Conservation (phyloP, 768 basidiomycete species). For the Boletellus sp. region DNA sequence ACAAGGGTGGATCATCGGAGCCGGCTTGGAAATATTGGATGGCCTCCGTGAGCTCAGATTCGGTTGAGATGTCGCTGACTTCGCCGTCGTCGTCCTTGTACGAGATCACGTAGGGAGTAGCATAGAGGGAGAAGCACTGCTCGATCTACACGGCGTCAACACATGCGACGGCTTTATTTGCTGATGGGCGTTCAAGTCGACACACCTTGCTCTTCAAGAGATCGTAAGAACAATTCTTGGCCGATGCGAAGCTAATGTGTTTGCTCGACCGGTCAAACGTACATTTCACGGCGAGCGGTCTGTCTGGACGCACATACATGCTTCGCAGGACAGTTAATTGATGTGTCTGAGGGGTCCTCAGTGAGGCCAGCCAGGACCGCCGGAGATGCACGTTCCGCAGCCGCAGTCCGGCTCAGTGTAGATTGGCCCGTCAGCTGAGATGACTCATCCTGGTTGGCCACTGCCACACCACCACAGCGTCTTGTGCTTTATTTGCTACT, state of each 20-base stretch:
- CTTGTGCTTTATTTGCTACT: not conserved
- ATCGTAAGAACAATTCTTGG: conserved; percentile 75
- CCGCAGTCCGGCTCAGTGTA: not conserved
- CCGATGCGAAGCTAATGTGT: conserved; percentile 75
- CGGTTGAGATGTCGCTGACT: conserved; percentile 60
- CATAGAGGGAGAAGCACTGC: conserved; percentile 74
- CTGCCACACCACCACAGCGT: not conserved
- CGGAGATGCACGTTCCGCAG: conserved; percentile 27
- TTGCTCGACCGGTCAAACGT: conserved; percentile 70
- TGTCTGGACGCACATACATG: conserved; percentile 57
- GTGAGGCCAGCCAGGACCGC: not conserved
- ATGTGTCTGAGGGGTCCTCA: conserved; percentile 3
- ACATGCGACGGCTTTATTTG: not conserved
- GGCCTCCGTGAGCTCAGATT: conserved; percentile 79
- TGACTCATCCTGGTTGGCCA: conserved; percentile 1
- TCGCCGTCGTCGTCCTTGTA: conserved; percentile 92
- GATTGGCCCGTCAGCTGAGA: conserved; percentile 2
- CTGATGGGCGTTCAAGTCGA: not conserved
- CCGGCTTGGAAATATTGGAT: conserved; percentile 83
- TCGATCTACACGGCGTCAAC: conserved; percentile 56
- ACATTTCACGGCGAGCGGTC: conserved; percentile 80
- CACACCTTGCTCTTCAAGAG: conserved; percentile 70
- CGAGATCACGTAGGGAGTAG: conserved; percentile 65
- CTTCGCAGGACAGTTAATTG: conserved; percentile 6
- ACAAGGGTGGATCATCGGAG: conserved; percentile 63